A percentile compares a stretch with the other conserved stretches of the same genome.
Evolutionary conservation across 2,329 filamentous ascomycete species (phyloP).

Genomic region (Scytalidium sp.): DNA sequence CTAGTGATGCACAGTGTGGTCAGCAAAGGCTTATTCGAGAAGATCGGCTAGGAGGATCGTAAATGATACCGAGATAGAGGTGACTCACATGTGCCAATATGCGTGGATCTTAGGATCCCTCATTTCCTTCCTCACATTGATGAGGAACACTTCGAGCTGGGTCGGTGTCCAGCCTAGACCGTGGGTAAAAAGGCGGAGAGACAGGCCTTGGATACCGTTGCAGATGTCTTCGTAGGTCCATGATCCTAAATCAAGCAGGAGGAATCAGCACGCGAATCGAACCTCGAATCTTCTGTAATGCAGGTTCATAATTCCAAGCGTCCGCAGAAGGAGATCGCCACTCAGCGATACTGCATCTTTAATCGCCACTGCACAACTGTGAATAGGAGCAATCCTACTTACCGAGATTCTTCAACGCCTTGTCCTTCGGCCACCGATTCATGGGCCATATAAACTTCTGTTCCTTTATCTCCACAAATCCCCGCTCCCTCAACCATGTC

Average conservation of each 20-base stretch:
- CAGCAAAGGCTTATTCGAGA: too few species aligned
- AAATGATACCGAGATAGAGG: background rate
- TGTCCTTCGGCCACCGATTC: conserved; percentile 48
- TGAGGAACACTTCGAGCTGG: conserved; percentile 28
- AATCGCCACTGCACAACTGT: too few species aligned
- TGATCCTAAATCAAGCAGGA: background rate
- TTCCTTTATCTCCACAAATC: conserved; percentile 29
- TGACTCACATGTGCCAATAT: conserved; percentile 17
- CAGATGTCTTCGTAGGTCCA: conserved; percentile 1
- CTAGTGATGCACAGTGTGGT: too few species aligned
- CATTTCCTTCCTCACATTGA: conserved; percentile 30
- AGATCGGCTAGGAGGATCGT: too few species aligned
- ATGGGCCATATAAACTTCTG: conserved; percentile 45
- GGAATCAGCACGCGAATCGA: too few species aligned
- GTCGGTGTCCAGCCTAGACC: conserved; percentile 20
- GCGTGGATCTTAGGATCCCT: conserved; percentile 28
- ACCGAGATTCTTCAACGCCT: conserved; percentile 24
- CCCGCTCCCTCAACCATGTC: conserved; percentile 10
- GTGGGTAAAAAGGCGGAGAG: conserved; percentile 16
- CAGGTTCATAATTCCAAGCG: too few species aligned
- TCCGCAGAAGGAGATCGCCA: too few species aligned
- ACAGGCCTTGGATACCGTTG: background rate
- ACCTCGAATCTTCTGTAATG: too few species aligned
- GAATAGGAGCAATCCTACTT: background rate
- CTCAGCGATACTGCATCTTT: too few species aligned